A percentile compares a stretch with the other conserved stretches of the same genome.
Evolutionary conservation across 2,329 filamentous ascomycete species (phyloP).

Genomic region (Colletotrichum sp.): DNA sequence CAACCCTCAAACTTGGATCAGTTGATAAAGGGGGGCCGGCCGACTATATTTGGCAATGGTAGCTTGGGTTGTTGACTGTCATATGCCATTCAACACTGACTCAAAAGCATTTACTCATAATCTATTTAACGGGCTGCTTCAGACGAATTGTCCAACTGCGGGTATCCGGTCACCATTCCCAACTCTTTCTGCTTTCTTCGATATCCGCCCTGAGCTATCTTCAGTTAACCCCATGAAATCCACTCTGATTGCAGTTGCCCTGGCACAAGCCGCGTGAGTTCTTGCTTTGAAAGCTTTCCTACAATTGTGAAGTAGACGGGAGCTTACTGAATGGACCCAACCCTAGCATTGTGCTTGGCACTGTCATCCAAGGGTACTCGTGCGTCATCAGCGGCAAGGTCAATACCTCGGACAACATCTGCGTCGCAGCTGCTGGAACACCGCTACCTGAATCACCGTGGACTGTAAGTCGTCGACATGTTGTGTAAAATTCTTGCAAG

Average conservation of each 20-base stretch:
- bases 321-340: background rate
- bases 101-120: background rate
- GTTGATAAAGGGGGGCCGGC: background rate
- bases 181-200: background rate
- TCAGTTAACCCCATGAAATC: background rate
- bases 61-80: background rate
- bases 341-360: background rate
- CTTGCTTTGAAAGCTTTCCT: fast-evolving
- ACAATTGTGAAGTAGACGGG: fast-evolving
- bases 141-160: background rate
- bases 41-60: too few species aligned
- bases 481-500: fast-evolving
- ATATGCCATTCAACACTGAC: background rate
- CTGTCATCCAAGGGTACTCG: background rate
- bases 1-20: background rate
- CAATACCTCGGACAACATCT: background rate
- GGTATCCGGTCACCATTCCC: background rate
- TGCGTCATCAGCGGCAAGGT: background rate
- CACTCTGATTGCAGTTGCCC: background rate
- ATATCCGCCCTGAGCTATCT: background rate
- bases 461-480: background rate
- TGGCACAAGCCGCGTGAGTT: background rate
- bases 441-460: background rate
- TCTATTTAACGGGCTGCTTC: background rate
- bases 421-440: too few species aligned